Base-by-base conservation (phyloP, 805 yeast genomes). In the Sungouiozyma ichnusensis region DNA sequence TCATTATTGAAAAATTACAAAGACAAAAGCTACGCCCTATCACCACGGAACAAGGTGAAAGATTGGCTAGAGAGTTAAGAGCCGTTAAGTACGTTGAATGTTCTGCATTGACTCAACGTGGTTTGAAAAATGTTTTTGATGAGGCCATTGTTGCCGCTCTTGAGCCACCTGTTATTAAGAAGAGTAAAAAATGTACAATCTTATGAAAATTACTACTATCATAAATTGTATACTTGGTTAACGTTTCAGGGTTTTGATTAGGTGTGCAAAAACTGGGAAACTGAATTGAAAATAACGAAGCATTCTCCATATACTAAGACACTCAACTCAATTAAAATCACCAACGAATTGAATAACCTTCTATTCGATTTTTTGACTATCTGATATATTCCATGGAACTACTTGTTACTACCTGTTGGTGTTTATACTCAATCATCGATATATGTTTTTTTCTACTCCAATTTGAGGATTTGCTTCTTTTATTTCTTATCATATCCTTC, bases 1-100 rank as follows among this genome's bases (percentile, higher is more conserved):
- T 85, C 36, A 85, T 88, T 45, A 73, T 87, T 54, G 92, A 88
- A 60, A 81, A 92, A 62, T 76, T 92, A 49, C 85, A 83, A 57
- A 81, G 95, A 66, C 96, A 87, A 62, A 86, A 85, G 62, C 79
- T 85, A 39, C 53, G 53, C 37, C 55, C 53, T 35, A 86, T 90
- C 57, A 69, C 85, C 40, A 71, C 79, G 37, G 95, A 85, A 52
- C 83, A 77, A 66, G 98, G 97, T 55, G 95, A 86, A 57, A 81
- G 83, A 62, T 73, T 90, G 51, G 97, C 98, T 35, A 83, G 84
- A 65, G 97, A 90, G 55, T 73, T 88, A 54, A 81, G 92, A 51
- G 97, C 97, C 15, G 95, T 92, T 40, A 88, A 90, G 65, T 90
- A 90, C 65, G 95, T 90, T 36, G 98, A 90, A 67, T 90, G 98